Evolutionary conservation across 345 rosid genomes (phyloP).

Genomic region (Microthlaspi erraticum): DNA sequence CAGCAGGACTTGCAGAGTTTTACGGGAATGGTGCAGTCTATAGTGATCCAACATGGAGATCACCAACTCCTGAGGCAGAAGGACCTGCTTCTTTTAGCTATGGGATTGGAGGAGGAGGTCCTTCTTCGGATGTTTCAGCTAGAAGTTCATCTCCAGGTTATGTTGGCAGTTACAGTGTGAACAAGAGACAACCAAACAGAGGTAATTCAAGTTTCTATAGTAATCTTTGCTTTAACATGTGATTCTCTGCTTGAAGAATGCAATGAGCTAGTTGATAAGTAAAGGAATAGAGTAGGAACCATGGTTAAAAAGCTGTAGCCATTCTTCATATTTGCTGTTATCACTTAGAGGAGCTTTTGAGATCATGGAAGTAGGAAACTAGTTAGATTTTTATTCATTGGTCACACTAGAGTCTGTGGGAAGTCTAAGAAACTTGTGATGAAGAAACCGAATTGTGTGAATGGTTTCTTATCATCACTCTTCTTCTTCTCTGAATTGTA

Average conservation of each 20-base stretch:
- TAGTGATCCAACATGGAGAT: slow-evolving; percentile 82
- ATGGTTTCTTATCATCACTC: slow-evolving; percentile 17
- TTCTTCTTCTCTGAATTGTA: slow-evolving; percentile 26
- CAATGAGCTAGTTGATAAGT: slow-evolving; percentile 14
- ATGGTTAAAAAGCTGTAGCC: slow-evolving; percentile 3
- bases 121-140: slow-evolving; percentile 69
- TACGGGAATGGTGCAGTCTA: slow-evolving; percentile 70
- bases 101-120: slow-evolving; percentile 62
- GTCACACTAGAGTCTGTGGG: slow-evolving; percentile 7
- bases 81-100: slow-evolving; percentile 70
- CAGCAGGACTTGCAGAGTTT: slow-evolving; percentile 62
- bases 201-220: slow-evolving; percentile 55
- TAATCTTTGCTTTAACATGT: slow-evolving; percentile 16
- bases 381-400: neutral
- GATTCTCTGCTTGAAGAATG: slow-evolving; percentile 32
- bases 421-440: slow-evolving; percentile 31
- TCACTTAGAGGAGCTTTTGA: slow-evolving; percentile 19
- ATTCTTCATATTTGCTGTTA: slow-evolving; percentile 2
- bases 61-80: slow-evolving; percentile 68
- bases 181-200: slow-evolving; percentile 84
- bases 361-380: slow-evolving; percentile 21
- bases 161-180: slow-evolving; percentile 72
- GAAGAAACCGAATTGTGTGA: slow-evolving; percentile 19
- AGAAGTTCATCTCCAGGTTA: slow-evolving; percentile 73
- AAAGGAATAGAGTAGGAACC: slow-evolving; percentile 8